A percentile compares a stretch with the other conserved stretches of the same genome.
Conservation (phyloP, 1,139 yeast species). For the Kluyveromyces sp. region DNA sequence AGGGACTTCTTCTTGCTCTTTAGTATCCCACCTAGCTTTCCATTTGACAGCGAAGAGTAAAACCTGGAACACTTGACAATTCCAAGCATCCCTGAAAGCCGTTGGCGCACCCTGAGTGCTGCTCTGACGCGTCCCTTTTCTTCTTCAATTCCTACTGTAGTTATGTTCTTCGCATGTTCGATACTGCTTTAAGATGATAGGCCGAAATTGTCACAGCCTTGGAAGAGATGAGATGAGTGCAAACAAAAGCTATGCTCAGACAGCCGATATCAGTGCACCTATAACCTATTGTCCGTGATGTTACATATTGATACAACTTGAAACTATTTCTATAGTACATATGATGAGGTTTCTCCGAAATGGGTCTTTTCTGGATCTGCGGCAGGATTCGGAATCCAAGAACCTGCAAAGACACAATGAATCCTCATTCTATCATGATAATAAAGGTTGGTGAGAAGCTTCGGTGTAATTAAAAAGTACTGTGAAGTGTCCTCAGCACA, state of each 20-base stretch:
- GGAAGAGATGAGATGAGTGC: too few relatives aligned
- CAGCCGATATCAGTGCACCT: too few relatives aligned
- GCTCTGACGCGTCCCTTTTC: too few relatives aligned
- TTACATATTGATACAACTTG: background rate
- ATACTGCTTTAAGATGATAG: too few relatives aligned
- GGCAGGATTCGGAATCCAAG: slow-evolving; percentile 36
- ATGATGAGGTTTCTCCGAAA: slow-evolving; percentile 33
- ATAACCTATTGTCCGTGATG: too few relatives aligned
- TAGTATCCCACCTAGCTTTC: background rate
- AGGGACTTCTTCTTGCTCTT: slow-evolving; percentile 14
- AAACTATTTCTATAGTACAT: slow-evolving; percentile 17
- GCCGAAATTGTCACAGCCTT: background rate
- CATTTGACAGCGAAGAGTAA: slow-evolving; percentile 1
- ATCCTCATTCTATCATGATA: slow-evolving; percentile 80
- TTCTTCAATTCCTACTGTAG: too few relatives aligned
- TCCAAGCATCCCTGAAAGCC: background rate
- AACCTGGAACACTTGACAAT: background rate
- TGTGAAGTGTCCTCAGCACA: slow-evolving; percentile 59
- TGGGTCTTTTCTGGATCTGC: slow-evolving; percentile 27
- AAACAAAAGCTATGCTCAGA: too few relatives aligned
- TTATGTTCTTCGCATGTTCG: background rate
- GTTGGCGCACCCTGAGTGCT: background rate
- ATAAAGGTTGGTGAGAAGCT: slow-evolving; percentile 67
- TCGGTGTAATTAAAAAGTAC: slow-evolving; percentile 90
- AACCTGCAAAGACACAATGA: slow-evolving; percentile 78